Evolutionary conservation across 495 filamentous ascomycete genomes (phyloP).

Genomic region (Neurospora hispaniola): DNA sequence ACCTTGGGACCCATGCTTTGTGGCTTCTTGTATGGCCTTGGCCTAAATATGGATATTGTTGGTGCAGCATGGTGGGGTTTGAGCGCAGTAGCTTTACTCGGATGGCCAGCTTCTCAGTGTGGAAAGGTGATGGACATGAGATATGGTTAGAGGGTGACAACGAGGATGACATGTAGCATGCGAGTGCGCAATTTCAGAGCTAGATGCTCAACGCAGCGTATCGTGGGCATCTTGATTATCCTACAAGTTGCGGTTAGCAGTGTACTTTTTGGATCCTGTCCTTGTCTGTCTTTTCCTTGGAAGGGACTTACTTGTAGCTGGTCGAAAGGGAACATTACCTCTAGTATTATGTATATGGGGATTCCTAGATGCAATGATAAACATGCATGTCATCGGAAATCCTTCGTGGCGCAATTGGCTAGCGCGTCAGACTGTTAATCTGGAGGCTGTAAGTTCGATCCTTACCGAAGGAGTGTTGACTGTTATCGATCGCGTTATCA

Average conservation of each 20-base stretch:
- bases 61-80: conserved; percentile 73
- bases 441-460: no score
- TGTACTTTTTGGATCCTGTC: background rate
- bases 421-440: no score
- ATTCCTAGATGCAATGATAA: background rate
- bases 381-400: background rate
- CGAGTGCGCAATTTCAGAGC: background rate
- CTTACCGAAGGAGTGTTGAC: no score
- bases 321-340: background rate
- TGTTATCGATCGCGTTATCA: no score
- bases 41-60: conserved; percentile 43
- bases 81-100: conserved; percentile 50
- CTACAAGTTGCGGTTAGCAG: background rate
- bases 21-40: conserved; percentile 47
- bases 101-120: conserved; percentile 54
- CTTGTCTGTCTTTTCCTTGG: background rate
- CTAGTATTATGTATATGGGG: background rate
- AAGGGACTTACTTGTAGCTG: background rate
- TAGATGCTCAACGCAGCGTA: background rate
- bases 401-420: background rate
- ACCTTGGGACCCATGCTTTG: conserved; percentile 62
- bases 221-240: background rate
- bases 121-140: conserved; percentile 65
- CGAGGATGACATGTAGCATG: conserved; percentile 26
- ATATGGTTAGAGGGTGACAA: conserved; percentile 58